Evolutionary conservation across 768 basidiomycete species (phyloP).

Genomic region (Xerocomellus amylosporus): DNA sequence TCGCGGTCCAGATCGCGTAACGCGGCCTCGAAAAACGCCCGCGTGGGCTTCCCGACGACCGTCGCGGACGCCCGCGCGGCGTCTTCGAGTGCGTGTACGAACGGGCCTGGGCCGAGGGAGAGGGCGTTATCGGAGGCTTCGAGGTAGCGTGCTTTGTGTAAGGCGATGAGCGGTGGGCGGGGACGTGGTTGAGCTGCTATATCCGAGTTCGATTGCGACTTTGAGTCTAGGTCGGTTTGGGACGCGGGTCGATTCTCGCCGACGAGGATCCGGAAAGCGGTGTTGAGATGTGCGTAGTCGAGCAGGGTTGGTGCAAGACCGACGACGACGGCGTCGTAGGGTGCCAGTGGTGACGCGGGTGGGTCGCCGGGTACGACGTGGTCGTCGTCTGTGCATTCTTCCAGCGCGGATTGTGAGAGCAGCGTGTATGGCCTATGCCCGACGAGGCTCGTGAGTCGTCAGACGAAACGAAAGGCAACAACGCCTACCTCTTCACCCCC

Average conservation of each 20-base stretch:
- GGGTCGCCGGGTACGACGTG: not conserved
- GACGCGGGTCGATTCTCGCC: conserved; percentile 33
- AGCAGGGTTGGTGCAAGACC: conserved; percentile 54
- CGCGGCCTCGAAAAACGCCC: conserved; percentile 56
- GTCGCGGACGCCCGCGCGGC: conserved; percentile 48
- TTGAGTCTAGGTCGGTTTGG: not conserved
- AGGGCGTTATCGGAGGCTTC: conserved; percentile 45
- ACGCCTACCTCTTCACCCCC: conserved; percentile 40
- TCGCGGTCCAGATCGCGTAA: conserved; percentile 41
- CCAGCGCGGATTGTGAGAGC: conserved; percentile 47
- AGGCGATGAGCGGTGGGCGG: conserved; percentile 47
- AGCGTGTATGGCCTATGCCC: conserved; percentile 48
- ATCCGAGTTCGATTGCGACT: too few species aligned
- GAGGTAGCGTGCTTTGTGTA: conserved; percentile 57
- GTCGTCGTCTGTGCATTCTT: conserved; percentile 36
- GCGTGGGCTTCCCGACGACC: conserved; percentile 63
- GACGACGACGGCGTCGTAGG: conserved; percentile 61
- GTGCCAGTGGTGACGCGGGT: not conserved
- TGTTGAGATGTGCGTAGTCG: conserved; percentile 56
- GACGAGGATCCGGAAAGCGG: conserved; percentile 62
- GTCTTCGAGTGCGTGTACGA: conserved; percentile 59
- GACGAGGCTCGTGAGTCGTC: not conserved
- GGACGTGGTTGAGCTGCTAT: not conserved
- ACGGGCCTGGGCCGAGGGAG: conserved; percentile 69
- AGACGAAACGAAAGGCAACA: not conserved